phyloP scores from a whole-genome alignment of 2,329 filamentous ascomycete genomes.

The Fusarium penzigii region DNA sequence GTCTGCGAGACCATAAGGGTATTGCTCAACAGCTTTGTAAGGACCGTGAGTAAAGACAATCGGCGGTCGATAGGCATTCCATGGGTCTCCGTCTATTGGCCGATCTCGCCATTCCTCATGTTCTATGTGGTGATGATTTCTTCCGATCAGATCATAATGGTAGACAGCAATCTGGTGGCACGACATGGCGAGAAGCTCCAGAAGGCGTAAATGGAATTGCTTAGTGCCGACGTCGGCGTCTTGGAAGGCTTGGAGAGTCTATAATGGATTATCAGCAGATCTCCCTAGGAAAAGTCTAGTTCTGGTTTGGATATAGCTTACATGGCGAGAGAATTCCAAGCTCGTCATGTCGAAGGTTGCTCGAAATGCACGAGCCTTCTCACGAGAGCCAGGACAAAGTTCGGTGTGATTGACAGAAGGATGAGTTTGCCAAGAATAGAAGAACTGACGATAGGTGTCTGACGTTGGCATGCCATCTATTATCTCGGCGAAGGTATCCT shows the following conservation, averaged over 20 bases:
- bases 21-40: constrained; percentile 10
- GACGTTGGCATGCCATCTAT: constrained; percentile 11
- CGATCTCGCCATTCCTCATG: constrained; percentile 4
- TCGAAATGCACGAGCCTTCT: constrained; percentile 5
- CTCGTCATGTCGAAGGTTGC: neutral
- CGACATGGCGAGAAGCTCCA: constrained; percentile 6
- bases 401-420: neutral
- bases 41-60: constrained; percentile 5
- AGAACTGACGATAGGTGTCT: neutral
- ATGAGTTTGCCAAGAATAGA: neutral
- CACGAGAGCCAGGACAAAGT: constrained; percentile 2
- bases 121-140: constrained; percentile 5
- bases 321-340: too few relatives aligned
- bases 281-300: neutral
- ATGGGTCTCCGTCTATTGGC: neutral
- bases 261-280: too few relatives aligned
- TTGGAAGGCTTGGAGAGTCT: too few relatives aligned
- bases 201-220: neutral
- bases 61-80: neutral
- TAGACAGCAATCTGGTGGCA: constrained; percentile 14
- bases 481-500: constrained; percentile 6
- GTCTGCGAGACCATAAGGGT: constrained; percentile 6
- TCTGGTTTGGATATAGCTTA: too few relatives aligned
- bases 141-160: constrained; percentile 9
- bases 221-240: neutral